Base-by-base conservation (phyloP, 2,329 filamentous ascomycete genomes). In the Dothideomycetes sp. region DNA sequence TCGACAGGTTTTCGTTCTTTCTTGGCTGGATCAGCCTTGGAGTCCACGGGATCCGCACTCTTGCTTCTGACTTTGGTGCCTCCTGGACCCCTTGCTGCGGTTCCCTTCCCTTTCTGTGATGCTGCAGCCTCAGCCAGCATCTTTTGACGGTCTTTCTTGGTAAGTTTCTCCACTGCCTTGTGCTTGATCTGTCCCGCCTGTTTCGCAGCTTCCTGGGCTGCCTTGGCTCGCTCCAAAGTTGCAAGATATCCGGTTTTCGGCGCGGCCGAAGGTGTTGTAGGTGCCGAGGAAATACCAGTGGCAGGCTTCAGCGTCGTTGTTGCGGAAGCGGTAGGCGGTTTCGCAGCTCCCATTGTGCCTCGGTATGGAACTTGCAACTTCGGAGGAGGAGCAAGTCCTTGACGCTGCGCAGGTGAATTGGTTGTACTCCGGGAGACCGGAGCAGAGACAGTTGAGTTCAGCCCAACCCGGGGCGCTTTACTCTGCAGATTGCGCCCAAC, bases 241-340 rank as follows among this genome's bases (percentile, higher is more conserved):
- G 86, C 81, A 29, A 78, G 75, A 56, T 77, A 88, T 2, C 81
- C 79, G 53, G 81, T 84, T 59, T 85, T 85, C 30, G 58, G 40
- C 55, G 54, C 34, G 3, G 52, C 31, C n/a, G 54, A 31, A 37
- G 47, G 38, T 38, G 45, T 24, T 12, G 40, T 31, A 34, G 17
- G 35, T 36, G 34, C 16, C 8, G 22, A 27, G 4, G 44, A 34
- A 3, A 34, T 24, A 16, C 38, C 29, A 18, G 49, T 15, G n/a
- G 41, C 27, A 14, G 41, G 37, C 24, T 39, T 34, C n/a, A 42
- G 22, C 8, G 24, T 33, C 11, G 41, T 22, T 29, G 47, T 43
- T 11, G 44, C 41, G 8, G 50, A 38, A 9, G 49, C 36, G 30
- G 45, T 50, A 34, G 50, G 40, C 14, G 52, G 41, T 14, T 44